These are phyloP conservation scores for Termitomyces sp. DNA, from an alignment of 768 basidiomycete species.

Conservation along the genomic window DNA sequence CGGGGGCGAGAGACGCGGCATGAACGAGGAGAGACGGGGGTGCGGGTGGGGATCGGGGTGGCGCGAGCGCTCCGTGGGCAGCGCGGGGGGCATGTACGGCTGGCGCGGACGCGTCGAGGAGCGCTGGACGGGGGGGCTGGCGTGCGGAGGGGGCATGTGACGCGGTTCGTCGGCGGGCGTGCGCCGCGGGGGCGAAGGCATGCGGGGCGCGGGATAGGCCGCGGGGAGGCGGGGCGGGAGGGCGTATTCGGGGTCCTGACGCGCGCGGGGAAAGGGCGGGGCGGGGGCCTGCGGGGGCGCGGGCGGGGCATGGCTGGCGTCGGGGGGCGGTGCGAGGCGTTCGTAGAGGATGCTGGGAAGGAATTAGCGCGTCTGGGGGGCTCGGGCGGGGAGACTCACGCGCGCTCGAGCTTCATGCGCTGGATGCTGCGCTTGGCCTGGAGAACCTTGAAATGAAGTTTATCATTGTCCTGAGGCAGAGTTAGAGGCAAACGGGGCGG, in stretches of 20 bases:
- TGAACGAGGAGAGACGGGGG: conserved; percentile 24
- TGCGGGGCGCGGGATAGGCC: conserved; percentile 24
- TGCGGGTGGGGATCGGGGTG: conserved; percentile 27
- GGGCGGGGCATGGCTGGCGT: conserved; percentile 29
- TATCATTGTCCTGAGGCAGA: conserved; percentile 69
- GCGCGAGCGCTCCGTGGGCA: conserved; percentile 36
- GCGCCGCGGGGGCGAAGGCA: conserved; percentile 35
- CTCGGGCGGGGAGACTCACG: conserved; percentile 47
- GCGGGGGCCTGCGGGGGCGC: conserved; percentile 26
- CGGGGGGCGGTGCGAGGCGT: conserved; percentile 61
- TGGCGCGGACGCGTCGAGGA: conserved; percentile 49
- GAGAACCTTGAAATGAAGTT: conserved; percentile 74
- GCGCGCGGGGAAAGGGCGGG: conserved; percentile 27
- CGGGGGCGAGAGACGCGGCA: conserved; percentile 28
- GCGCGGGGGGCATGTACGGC: conserved; percentile 30
- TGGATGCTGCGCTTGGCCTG: conserved; percentile 79
- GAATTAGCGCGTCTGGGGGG: conserved; percentile 11
- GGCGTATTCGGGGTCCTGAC: conserved; percentile 25
- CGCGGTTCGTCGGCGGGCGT: conserved; percentile 37
- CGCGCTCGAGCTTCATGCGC: conserved; percentile 83
- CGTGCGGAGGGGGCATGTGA: conserved; percentile 42
- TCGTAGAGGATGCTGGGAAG: conserved; percentile 64
- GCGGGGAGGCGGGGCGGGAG: conserved; percentile 11
- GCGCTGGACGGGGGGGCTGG: conserved; percentile 38
- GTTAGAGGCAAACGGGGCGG: conserved; percentile 11